Base-by-base conservation (phyloP, 768 basidiomycete genomes). In the Floccularia luteovirens region DNA sequence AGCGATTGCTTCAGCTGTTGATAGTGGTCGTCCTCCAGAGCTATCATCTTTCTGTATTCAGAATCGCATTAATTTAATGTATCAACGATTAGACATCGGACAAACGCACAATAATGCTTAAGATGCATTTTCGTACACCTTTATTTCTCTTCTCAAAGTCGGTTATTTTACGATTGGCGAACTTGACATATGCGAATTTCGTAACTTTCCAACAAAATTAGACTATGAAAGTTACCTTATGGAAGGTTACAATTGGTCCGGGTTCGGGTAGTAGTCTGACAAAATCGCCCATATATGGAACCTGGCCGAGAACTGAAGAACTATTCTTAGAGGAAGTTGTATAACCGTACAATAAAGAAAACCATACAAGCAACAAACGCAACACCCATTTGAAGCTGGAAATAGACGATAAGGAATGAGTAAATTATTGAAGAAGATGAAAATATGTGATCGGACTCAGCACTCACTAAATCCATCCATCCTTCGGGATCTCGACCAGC, bases 271-370 rank as follows among this genome's bases (percentile, higher is more conserved):
- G 34, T 11, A 50, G 43, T 3, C 42, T 47, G 14, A 52, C 13
- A 7, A 54, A 22, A 20, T 46, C 48, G 19, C 48, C 22, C 38
- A 54, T 44, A 48, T 52, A 55, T 3, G 54, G 54, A 30, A 55
- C 43, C 33, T 55, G 54, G 13, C 54, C 52, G 17, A 55, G 36
- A 16, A 48, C 52, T 53, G 30, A 11, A 28, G 13, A 27, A 13
- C 1, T 23, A 14, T 10, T 30, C 27, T 40, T 16, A 45, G 19
- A 13, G 24, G 14, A 33, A 17, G 14, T 3, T 2, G 11, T 12
- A 4, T 7, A 17, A 3, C 13, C 31, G 13, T 31, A 38, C 23
- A 10, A 14, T 14, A 38, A 13, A 23, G 22, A 20, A 35, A 36
- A 13, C 16, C 43, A 11, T 40, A 54, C 54, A 38, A 2, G 43